These are phyloP conservation scores for Jacaranda copaia DNA, from an alignment of 257 asterid genomes.

Conservation along the genomic window DNA sequence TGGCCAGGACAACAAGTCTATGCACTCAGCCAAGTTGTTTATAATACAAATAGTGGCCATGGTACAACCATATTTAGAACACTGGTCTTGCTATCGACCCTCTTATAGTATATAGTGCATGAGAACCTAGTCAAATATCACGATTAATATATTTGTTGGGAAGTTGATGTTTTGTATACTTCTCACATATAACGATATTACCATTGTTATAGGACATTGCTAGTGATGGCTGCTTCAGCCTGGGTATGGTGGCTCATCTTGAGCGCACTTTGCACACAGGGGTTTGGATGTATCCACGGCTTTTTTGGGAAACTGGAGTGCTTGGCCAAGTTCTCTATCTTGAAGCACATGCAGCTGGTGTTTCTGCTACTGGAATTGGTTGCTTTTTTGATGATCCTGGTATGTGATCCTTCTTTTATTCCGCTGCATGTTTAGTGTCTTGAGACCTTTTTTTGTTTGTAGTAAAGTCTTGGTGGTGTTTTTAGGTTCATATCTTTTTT, in stretches of 20 bases:
- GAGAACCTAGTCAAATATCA: background rate
- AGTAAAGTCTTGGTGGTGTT: slow-evolving; percentile 32
- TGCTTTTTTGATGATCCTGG: slow-evolving; percentile 97
- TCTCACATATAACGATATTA: slow-evolving; percentile 7
- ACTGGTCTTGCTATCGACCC: background rate
- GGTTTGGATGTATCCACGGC: slow-evolving; percentile 92
- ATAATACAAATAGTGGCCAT: background rate
- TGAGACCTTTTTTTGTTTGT: slow-evolving; percentile 29
- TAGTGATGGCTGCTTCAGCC: slow-evolving; percentile 95
- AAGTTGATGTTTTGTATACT: background rate
- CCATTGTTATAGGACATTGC: slow-evolving; percentile 72
- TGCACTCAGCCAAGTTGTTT: background rate
- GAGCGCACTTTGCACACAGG: slow-evolving; percentile 71
- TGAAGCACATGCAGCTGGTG: slow-evolving; percentile 90
- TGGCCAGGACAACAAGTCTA: background rate
- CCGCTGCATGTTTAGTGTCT: slow-evolving; percentile 42
- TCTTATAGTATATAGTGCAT: background rate
- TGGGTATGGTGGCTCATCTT: slow-evolving; percentile 91
- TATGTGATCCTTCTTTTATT: slow-evolving; percentile 40
- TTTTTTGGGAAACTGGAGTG: slow-evolving; percentile 98
- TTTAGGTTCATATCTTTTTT: slow-evolving; percentile 30
- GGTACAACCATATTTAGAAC: background rate
- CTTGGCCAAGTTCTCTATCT: slow-evolving; percentile 95
- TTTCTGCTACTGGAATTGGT: slow-evolving; percentile 97
- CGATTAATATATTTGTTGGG: background rate